These are phyloP conservation scores for Schrenkiella parvula DNA, from an alignment of 345 rosid genomes.

Conservation along the genomic window DNA sequence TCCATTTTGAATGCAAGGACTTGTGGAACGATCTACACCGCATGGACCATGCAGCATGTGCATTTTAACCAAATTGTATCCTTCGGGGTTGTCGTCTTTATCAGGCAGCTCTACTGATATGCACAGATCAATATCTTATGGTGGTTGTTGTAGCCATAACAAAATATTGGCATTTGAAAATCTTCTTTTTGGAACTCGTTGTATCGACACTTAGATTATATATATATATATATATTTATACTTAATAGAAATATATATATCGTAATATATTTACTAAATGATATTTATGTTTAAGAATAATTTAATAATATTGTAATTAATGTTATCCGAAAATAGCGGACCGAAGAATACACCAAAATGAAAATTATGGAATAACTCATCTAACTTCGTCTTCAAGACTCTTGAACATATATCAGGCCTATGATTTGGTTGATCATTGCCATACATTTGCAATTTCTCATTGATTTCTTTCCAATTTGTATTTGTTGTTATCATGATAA, in stretches of 20 bases:
- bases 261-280: no score
- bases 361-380: neutral
- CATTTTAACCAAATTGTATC: neutral
- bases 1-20: neutral
- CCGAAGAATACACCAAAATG: no score
- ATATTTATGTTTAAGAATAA: no score
- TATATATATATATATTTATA: no score
- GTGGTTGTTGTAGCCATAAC: no score
- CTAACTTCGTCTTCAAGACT: neutral
- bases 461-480: neutral
- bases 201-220: no score
- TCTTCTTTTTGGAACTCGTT: no score
- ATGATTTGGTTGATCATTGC: neutral
- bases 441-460: neutral
- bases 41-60: no score
- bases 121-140: neutral
- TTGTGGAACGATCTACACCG: neutral
- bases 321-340: no score
- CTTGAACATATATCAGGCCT: neutral
- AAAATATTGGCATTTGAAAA: no score
- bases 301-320: no score
- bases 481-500: neutral
- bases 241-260: no score
- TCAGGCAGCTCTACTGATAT: neutral
- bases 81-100: neutral